These are phyloP conservation scores for Fragaria ananassa DNA, from an alignment of 306 rosid species.

Conservation along the genomic window DNA sequence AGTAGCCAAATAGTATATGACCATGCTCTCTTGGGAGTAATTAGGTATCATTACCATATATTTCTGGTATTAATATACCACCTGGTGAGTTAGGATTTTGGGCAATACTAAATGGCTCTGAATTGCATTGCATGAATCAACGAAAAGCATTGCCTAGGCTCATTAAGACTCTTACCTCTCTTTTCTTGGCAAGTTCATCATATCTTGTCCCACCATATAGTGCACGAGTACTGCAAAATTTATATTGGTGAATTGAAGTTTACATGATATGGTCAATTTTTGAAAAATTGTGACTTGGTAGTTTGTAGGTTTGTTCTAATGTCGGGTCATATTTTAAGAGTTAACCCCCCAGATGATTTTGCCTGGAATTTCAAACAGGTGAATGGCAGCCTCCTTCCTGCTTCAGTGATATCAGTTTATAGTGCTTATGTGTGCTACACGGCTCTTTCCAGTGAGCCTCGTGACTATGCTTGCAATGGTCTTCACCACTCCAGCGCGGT, in stretches of 20 bases:
- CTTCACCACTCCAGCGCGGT: constrained; percentile 74
- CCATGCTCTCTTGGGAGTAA: not conserved
- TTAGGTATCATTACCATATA: not conserved
- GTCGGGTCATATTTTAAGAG: not conserved
- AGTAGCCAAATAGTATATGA: not conserved
- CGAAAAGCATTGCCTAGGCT: not conserved
- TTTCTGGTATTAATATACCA: not conserved
- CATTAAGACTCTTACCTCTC: not conserved
- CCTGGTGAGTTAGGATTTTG: not conserved
- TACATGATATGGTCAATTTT: not conserved
- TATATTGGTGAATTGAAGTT: not conserved
- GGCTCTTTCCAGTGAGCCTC: constrained; percentile 90
- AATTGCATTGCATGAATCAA: not conserved
- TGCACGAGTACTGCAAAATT: not conserved
- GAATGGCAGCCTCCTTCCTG: constrained; percentile 94
- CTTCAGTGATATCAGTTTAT: constrained; percentile 85
- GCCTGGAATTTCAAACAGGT: constrained; percentile 54
- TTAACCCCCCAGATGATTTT: constrained; percentile 11
- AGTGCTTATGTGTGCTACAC: constrained; percentile 91
- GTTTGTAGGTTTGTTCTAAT: not conserved
- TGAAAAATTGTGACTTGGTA: not conserved
- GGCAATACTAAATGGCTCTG: not conserved
- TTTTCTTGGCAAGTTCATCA: not conserved
- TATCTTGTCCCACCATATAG: not conserved
- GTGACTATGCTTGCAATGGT: constrained; percentile 76